Evolutionary conservation across 495 filamentous ascomycete genomes (phyloP), one percentile per base, ranked within the genome.

Genomic region (Talaromyces ruber): DNA sequence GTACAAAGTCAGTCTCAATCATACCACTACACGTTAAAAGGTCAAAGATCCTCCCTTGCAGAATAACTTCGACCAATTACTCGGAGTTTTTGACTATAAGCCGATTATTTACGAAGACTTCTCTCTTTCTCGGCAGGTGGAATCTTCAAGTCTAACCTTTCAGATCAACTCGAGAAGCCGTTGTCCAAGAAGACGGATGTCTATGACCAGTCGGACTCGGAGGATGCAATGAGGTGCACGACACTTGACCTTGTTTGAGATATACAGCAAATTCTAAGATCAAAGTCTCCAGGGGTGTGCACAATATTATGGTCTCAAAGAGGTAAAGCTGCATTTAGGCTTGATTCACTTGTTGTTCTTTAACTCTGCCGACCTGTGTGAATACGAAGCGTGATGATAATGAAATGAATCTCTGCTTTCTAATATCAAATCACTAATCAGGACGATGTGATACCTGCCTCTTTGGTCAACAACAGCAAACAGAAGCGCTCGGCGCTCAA

Each of bases 81-180:
- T 39, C 4, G 14, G 14, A 6, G 4, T 43, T 12, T 2, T 18
- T 43, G 39, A 18, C 6, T 43, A 43, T 14, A 5, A 43, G 21
- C 43, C 47, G 21, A 11, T 24, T 12, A 52, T 26, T 4, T 26
- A 22, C 11, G 21, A 22, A 26, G 47, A 52, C 7, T 52, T 22
- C 47, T 52, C 2, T 6, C 47, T 4, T 52, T 52, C 47, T 24
- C 18, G 8, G 21, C 47, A 5, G 55, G 0, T 32, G n/a, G 34
- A 8, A 30, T 58, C 6, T 21, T 39, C 29, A 9, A 16, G 25
- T 58, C n/a, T 3, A 52, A 52, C 59, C 3, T 43, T n/a, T 65
- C 59, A 2, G 28, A 9, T 63, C 69, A 59, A 61, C 66, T 56
- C n/a, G 16, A 18, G n/a, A n/a, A 43, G 39, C 39, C 16, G 1